These are phyloP conservation scores for Fusarium setosum DNA, from an alignment of 2,329 filamentous ascomycete species.

Conservation along the genomic window DNA sequence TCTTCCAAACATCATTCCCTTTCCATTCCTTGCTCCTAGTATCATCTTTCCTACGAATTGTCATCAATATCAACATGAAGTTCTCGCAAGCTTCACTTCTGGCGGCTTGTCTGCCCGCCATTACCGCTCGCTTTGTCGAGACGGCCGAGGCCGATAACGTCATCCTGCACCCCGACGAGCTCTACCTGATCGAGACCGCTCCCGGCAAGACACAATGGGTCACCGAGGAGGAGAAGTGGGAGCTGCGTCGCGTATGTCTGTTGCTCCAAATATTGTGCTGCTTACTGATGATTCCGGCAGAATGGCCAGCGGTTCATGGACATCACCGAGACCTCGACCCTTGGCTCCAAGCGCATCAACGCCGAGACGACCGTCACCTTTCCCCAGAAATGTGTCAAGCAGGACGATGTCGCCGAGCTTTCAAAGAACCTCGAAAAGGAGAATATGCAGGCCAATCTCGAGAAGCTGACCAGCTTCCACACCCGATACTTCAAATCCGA, in stretches of 20 bases:
- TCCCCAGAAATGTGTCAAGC: slow-evolving; percentile 73
- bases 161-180: slow-evolving; percentile 54
- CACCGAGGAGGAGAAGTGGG: slow-evolving; percentile 96
- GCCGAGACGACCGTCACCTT: slow-evolving; percentile 62
- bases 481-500: slow-evolving; percentile 85
- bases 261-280: not conserved
- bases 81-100: slow-evolving; percentile 63
- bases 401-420: slow-evolving; percentile 75
- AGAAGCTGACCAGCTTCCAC: slow-evolving; percentile 82
- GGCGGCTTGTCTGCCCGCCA: slow-evolving; percentile 65
- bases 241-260: slow-evolving; percentile 77
- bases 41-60: not conserved
- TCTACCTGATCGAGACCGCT: slow-evolving; percentile 83
- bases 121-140: slow-evolving; percentile 68
- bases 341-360: slow-evolving; percentile 58
- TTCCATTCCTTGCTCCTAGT: slow-evolving; percentile 5
- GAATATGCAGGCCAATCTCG: slow-evolving; percentile 81
- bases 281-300: slow-evolving; percentile 56
- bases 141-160: slow-evolving; percentile 62
- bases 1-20: slow-evolving; percentile 17
- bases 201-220: slow-evolving; percentile 88
- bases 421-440: slow-evolving; percentile 77
- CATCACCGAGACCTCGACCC: slow-evolving; percentile 79
- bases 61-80: slow-evolving; percentile 57
- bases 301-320: slow-evolving; percentile 93